These are phyloP conservation scores for Verticillium nonalfalfae DNA, from an alignment of 2,329 filamentous ascomycete genomes.

Conservation along the genomic window DNA sequence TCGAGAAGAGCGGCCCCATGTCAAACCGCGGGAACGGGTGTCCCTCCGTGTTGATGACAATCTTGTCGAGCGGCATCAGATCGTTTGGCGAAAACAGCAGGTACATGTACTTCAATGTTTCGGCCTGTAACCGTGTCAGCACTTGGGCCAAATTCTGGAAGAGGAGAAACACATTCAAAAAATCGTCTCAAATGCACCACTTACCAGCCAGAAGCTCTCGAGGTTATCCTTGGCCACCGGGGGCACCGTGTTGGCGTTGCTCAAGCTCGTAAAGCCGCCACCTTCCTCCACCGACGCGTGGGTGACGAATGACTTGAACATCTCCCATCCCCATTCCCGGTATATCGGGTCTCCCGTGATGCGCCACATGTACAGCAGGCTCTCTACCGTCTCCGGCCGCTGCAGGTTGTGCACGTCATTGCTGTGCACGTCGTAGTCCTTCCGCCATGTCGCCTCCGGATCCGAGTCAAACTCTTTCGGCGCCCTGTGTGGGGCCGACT, in stretches of 20 bases:
- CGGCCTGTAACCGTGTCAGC: slow-evolving; percentile 51
- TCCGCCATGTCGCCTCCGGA: slow-evolving; percentile 59
- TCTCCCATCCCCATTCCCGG: slow-evolving; percentile 96
- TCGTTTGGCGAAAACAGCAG: slow-evolving; percentile 83
- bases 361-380: slow-evolving; percentile 96
- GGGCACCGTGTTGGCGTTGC: slow-evolving; percentile 67
- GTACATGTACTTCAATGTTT: slow-evolving; percentile 97
- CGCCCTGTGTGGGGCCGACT: slow-evolving; percentile 43
- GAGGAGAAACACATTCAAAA: too few relatives aligned
- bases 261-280: slow-evolving; percentile 76
- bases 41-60: slow-evolving; percentile 95
- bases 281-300: slow-evolving; percentile 74
- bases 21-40: slow-evolving; percentile 87
- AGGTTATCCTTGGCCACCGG: slow-evolving; percentile 77
- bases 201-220: slow-evolving; percentile 97
- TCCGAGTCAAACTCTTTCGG: slow-evolving; percentile 44
- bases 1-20: slow-evolving; percentile 68
- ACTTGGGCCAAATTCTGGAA: background rate
- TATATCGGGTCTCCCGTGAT: slow-evolving; percentile 89
- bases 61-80: slow-evolving; percentile 73
- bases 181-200: slow-evolving; percentile 21
- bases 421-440: slow-evolving; percentile 74
- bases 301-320: slow-evolving; percentile 89
- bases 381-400: slow-evolving; percentile 94
- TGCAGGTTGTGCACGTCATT: slow-evolving; percentile 91